Percentiles rank a stretch among this genome's conserved stretches.
phyloP scores from a whole-genome alignment of 2,329 filamentous ascomycete species.

The Magnaporthales sp. region DNA sequence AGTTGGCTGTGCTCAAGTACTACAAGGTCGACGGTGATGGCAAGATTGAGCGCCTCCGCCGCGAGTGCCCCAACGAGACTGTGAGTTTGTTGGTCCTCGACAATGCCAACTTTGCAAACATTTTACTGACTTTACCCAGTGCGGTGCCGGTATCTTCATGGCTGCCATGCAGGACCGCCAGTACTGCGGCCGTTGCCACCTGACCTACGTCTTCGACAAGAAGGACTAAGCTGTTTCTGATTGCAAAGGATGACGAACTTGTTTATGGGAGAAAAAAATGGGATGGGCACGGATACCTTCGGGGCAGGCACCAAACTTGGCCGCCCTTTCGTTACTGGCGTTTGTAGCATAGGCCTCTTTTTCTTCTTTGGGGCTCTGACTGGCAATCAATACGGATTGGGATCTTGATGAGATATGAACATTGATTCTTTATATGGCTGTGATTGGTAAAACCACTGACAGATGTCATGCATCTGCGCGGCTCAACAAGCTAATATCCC shows the following conservation, averaged over 20 bases:
- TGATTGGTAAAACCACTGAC: background rate
- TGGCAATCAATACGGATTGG: constrained; percentile 6
- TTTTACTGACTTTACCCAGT: constrained; percentile 43
- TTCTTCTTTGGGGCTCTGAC: constrained; percentile 7
- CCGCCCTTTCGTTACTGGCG: constrained; percentile 21
- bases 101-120: background rate
- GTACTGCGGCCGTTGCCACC: constrained; percentile 76
- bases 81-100: constrained; percentile 39
- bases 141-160: constrained; percentile 99
- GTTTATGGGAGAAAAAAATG: constrained; percentile 10
- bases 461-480: background rate
- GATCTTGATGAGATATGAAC: constrained; percentile 3
- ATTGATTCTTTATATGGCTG: background rate
- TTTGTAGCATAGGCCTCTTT: constrained; percentile 22
- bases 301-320: constrained; percentile 15
- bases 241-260: constrained; percentile 2
- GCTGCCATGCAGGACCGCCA: constrained; percentile 99
- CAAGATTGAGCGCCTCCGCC: constrained; percentile 98
- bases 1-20: constrained; percentile 99
- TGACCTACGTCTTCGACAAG: constrained; percentile 68
- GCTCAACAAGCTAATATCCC: no score
- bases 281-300: constrained; percentile 8
- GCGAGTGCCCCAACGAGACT: constrained; percentile 90
- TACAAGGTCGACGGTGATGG: constrained; percentile 99
- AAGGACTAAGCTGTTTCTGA: constrained; percentile 30